Conservation (phyloP, 192 early-diverging fungal genomes). For the Entomortierella chlamydospora region DNA sequence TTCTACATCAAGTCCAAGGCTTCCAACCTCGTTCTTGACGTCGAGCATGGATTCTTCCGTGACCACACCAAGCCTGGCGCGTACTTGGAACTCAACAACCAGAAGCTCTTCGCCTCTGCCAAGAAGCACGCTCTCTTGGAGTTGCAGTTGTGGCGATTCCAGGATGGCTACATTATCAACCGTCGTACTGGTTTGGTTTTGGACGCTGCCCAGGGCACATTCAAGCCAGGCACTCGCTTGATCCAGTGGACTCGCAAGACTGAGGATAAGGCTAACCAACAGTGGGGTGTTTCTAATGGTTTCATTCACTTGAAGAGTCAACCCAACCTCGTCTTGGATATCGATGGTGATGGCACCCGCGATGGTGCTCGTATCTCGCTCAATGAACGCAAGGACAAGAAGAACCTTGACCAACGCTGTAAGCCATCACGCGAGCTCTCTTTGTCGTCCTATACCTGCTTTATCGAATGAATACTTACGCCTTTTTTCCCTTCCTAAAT, state of each 20-base stretch:
- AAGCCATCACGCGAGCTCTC: not conserved
- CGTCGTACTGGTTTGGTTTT: conserved; percentile 47
- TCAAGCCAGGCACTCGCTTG: conserved; percentile 17
- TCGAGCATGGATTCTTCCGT: conserved; percentile 48
- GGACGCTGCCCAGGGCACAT: conserved; percentile 19
- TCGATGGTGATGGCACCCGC: conserved; percentile 51
- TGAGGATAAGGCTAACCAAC: conserved; percentile 36
- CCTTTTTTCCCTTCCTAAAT: not conserved
- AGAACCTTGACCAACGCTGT: conserved; percentile 48
- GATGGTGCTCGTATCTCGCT: conserved; percentile 43
- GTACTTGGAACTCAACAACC: conserved; percentile 38
- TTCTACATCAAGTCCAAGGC: conserved; percentile 56
- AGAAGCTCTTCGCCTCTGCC: conserved; percentile 37
- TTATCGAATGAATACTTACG: not conserved
- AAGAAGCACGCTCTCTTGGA: conserved; percentile 41
- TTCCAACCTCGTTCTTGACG: conserved; percentile 37
- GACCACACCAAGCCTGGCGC: conserved; percentile 52
- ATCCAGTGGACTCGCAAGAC: conserved; percentile 47
- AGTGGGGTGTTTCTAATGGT: conserved; percentile 32
- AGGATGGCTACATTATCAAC: conserved; percentile 51
- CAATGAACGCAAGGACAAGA: conserved; percentile 52
- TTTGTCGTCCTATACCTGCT: not conserved
- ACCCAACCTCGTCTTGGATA: conserved; percentile 39
- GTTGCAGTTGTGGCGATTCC: conserved; percentile 48
- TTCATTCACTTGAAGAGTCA: conserved; percentile 44